Evolutionary conservation across 768 basidiomycete species (phyloP).

Genomic region (Mycena rebaudengoi): DNA sequence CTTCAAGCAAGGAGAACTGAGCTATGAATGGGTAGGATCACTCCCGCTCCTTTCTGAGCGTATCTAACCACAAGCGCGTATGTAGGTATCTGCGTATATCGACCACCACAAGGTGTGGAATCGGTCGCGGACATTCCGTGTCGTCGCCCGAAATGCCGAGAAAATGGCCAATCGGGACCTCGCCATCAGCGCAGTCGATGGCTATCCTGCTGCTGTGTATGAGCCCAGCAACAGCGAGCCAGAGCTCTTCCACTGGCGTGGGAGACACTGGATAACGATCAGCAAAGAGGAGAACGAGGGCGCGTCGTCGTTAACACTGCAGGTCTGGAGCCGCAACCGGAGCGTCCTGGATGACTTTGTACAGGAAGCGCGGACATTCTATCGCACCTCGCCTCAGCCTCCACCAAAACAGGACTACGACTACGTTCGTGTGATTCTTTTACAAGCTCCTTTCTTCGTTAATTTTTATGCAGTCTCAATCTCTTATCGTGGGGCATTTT

Average conservation of each 20-base stretch:
- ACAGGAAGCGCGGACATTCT: slow-evolving; percentile 25
- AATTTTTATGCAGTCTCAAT: slow-evolving; percentile 24
- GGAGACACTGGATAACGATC: slow-evolving; percentile 26
- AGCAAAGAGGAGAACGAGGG: slow-evolving; percentile 29
- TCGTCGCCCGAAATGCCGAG: slow-evolving; percentile 23
- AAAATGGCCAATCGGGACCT: slow-evolving; percentile 24
- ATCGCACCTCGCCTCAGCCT: slow-evolving; percentile 11
- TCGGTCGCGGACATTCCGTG: slow-evolving; percentile 27
- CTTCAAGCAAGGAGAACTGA: slow-evolving; percentile 26
- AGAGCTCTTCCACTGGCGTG: slow-evolving; percentile 25
- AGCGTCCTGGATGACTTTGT: slow-evolving; percentile 28
- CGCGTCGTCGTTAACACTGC: slow-evolving; percentile 16
- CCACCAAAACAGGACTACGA: slow-evolving; percentile 26
- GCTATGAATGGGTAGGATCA: slow-evolving; percentile 21
- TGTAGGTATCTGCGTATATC: slow-evolving; percentile 21
- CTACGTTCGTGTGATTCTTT: slow-evolving; percentile 9
- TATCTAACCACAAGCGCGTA: neutral
- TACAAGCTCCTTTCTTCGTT: neutral
- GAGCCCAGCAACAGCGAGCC: slow-evolving; percentile 24
- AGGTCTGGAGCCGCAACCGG: slow-evolving; percentile 28
- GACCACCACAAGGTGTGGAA: slow-evolving; percentile 32
- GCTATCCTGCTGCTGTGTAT: slow-evolving; percentile 22
- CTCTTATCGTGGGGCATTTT: slow-evolving; percentile 34
- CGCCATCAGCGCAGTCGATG: slow-evolving; percentile 19
- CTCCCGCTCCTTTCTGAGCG: neutral